Conservation (phyloP, 257 asterid genomes). For the Fraxinus americana region DNA sequence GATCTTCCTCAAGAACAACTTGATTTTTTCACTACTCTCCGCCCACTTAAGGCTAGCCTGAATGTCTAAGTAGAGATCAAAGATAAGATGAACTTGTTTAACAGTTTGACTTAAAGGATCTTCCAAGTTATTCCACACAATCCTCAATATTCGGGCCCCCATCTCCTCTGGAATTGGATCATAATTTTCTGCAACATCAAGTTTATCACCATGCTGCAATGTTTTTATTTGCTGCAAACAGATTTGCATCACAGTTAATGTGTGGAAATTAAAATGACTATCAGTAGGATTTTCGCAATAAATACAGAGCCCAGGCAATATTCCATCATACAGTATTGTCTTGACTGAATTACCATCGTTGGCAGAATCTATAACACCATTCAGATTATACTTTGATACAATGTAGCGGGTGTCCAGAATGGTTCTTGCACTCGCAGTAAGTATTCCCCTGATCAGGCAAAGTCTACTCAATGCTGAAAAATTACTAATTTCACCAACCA, state of each 20-base stretch:
- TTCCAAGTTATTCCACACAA: slow-evolving; percentile 94
- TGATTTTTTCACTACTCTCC: slow-evolving; percentile 63
- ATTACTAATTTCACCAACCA: slow-evolving; percentile 53
- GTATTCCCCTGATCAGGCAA: slow-evolving; percentile 88
- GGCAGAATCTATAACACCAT: slow-evolving; percentile 27
- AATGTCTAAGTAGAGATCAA: slow-evolving; percentile 87
- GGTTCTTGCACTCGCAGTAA: slow-evolving; percentile 89
- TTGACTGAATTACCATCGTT: slow-evolving; percentile 36
- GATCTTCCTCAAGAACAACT: slow-evolving; percentile 64
- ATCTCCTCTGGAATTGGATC: slow-evolving; percentile 70
- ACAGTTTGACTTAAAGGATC: slow-evolving; percentile 98
- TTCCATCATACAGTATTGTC: slow-evolving; percentile 82
- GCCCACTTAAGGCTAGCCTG: slow-evolving; percentile 64
- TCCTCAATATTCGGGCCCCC: slow-evolving; percentile 71
- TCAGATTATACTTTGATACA: slow-evolving; percentile 35
- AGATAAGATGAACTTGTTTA: slow-evolving; percentile 90
- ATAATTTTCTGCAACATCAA: slow-evolving; percentile 37
- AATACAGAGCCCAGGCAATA: slow-evolving; percentile 83
- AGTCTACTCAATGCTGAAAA: slow-evolving; percentile 75
- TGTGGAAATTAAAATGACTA: slow-evolving; percentile 88
- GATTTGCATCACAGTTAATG: slow-evolving; percentile 91
- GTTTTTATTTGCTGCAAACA: slow-evolving; percentile 96
- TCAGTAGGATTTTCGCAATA: slow-evolving; percentile 82
- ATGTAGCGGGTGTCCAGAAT: slow-evolving; percentile 59
- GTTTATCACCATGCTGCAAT: slow-evolving; percentile 43